Base-by-base conservation (phyloP, 352 stramenopile species). In the Pythium folliculosum region DNA sequence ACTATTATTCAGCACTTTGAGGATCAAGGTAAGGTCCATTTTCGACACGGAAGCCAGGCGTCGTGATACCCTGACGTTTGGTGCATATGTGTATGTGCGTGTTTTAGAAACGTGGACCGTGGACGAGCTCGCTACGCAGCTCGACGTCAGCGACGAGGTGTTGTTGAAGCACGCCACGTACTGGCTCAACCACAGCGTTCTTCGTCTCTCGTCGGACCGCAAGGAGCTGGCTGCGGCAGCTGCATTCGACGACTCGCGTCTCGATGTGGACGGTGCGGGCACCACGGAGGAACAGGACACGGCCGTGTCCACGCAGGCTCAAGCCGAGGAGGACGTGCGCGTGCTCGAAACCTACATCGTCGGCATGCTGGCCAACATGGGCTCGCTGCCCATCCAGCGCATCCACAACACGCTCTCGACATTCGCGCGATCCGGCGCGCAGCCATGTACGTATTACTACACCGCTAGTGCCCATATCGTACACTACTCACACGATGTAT, bases 1-100 rank as follows among this genome's bases (percentile, higher is more conserved):
- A 97, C 95, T 1, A 90, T 99, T 38, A 92, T 99, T 45, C 78
- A 97, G 62, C 83, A 99, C 71, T 99, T 99, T 71, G 92, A 97
- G 69, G 94, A 98, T 38, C 86, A 94, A 84, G 82, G 82, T 88
- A 61, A 37, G 73, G 32, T 30, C 13, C 25, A 2, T 9, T 10
- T 6, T 5, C 14, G 21, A 47, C 40, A 47, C 6, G 14, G 4
- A 16, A n/a, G 40, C 40, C 14, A n/a, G 5, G 17, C 14, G 9
- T 47, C 14, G 27, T 32, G 27, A 32, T 32, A 5, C 5, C 37
- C 50, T 35, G 21, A 30, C 16, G 12, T 3, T 25, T 37, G 1
- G 49, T 5, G 25, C 22, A 55, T n/a, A 16, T 19, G 52, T 60
- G 35, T 35, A 22, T 40, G 51, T 25, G 5, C n/a, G 5, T 60